Conservation (phyloP, 2,329 filamentous ascomycete genomes). For the Cladophialophora psammophila region DNA sequence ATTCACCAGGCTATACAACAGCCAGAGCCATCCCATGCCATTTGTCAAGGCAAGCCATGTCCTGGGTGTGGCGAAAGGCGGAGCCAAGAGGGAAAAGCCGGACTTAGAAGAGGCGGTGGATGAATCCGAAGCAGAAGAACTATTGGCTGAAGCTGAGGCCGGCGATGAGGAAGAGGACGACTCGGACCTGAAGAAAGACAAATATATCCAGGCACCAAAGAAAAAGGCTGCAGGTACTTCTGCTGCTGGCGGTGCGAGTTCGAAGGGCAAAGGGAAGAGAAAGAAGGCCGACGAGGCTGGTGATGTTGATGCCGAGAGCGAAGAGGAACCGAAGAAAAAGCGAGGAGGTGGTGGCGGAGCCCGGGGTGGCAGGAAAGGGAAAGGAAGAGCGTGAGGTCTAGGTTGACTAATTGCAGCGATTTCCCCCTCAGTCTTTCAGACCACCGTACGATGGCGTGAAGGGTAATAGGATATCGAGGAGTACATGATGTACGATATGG, state of each 20-base stretch:
- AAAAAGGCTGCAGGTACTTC: conserved; percentile 60
- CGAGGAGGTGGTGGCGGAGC: conserved; percentile 19
- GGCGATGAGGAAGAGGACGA: conserved; percentile 77
- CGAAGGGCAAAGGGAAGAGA: conserved; percentile 46
- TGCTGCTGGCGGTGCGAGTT: conserved; percentile 54
- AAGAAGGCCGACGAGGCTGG: conserved; percentile 34
- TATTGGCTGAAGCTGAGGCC: conserved; percentile 55
- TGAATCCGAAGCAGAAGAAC: conserved; percentile 75
- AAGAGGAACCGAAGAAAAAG: conserved; percentile 34
- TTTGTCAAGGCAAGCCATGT: conserved; percentile 94
- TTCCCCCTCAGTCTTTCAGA: neutral
- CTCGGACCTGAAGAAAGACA: conserved; percentile 88
- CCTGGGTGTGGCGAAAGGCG: conserved; percentile 70
- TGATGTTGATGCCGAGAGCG: conserved; percentile 21
- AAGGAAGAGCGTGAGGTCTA: conserved; percentile 25
- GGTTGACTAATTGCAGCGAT: neutral
- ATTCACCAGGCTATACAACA: conserved; percentile 92
- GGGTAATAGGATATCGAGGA: neutral
- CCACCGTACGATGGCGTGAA: neutral
- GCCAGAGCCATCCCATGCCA: conserved; percentile 83
- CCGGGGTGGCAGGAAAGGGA: conserved; percentile 31
- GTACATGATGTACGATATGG: no score
- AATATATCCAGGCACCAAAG: conserved; percentile 93
- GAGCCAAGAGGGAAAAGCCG: conserved; percentile 74
- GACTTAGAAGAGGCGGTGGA: conserved; percentile 97